phyloP scores from a whole-genome alignment of 2,329 filamentous ascomycete genomes.

The Calonectria multiphialidica region DNA sequence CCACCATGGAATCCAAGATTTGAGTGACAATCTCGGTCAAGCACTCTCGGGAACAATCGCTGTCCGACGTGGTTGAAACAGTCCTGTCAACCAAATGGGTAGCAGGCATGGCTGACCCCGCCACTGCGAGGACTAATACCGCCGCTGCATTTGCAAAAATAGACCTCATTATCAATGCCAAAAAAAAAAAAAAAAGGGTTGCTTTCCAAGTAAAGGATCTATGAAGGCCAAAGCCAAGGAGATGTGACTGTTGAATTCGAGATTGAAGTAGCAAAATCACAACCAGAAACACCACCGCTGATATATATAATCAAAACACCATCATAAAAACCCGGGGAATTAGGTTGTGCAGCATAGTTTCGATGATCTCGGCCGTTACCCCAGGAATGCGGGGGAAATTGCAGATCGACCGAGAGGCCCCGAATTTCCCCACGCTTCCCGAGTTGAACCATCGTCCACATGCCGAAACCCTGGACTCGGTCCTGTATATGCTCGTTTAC shows the following conservation, averaged over 20 bases:
- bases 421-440: neutral
- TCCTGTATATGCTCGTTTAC: neutral
- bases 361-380: neutral
- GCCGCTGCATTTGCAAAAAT: neutral
- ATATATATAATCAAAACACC: neutral
- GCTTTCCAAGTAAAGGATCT: neutral
- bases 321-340: neutral
- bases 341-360: neutral
- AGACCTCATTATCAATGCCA: neutral
- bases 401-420: neutral
- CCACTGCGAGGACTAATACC: neutral
- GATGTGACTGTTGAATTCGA: neutral
- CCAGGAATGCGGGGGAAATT: neutral
- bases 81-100: neutral
- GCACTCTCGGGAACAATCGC: constrained; percentile 8
- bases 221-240: neutral
- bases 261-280: neutral
- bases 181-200: neutral
- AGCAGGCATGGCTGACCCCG: constrained; percentile 2
- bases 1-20: constrained; percentile 19
- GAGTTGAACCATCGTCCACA: neutral
- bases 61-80: neutral
- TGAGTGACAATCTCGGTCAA: constrained; percentile 13
- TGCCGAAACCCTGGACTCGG: neutral
- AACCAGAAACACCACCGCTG: neutral